phyloP scores from a whole-genome alignment of 2,329 filamentous ascomycete genomes.

The Ascochyta pisi region DNA sequence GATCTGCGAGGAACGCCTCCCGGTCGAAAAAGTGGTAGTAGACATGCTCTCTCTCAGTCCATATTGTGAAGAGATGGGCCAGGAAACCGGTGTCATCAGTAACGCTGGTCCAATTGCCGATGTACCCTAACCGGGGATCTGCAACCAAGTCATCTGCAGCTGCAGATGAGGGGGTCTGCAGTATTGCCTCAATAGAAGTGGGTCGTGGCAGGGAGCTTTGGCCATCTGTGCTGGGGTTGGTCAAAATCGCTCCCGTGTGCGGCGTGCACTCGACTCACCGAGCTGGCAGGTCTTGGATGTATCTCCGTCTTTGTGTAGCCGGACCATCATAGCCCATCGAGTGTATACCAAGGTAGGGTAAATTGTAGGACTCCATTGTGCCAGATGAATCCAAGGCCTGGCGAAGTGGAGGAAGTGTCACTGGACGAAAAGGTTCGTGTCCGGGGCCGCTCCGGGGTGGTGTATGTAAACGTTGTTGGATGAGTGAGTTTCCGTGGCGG shows the following conservation, averaged over 20 bases:
- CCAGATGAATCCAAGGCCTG: conserved; percentile 34
- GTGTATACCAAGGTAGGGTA: conserved; percentile 27
- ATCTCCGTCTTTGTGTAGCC: conserved; percentile 33
- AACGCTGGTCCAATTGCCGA: conserved; percentile 35
- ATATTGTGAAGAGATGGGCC: conserved; percentile 31
- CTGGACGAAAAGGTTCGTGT: conserved; percentile 12
- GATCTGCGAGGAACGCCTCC: conserved; percentile 40
- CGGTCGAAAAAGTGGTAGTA: conserved; percentile 43
- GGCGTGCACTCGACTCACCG: conserved; percentile 29
- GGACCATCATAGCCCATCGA: conserved; percentile 30
- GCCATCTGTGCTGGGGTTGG: conserved; percentile 40
- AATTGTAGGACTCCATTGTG: conserved; percentile 18
- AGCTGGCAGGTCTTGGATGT: conserved; percentile 34
- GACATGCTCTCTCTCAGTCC: conserved; percentile 36
- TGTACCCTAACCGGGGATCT: conserved; percentile 30
- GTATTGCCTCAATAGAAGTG: conserved; percentile 33
- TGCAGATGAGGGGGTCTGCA: conserved; percentile 20
- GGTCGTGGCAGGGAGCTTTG: conserved; percentile 21
- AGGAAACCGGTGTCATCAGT: conserved; percentile 29
- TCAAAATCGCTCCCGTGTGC: conserved; percentile 29
- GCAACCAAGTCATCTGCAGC: conserved; percentile 10
- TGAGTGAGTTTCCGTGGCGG: conserved; percentile 25
- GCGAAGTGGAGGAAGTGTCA: conserved; percentile 40
- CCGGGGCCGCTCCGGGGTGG: conserved; percentile 4
- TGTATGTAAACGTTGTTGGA: conserved; percentile 11